Evolutionary conservation across 164 flowering plant species (phyloP), one percentile per base, ranked within the genome.

Genomic region (Vitis riparia): DNA sequence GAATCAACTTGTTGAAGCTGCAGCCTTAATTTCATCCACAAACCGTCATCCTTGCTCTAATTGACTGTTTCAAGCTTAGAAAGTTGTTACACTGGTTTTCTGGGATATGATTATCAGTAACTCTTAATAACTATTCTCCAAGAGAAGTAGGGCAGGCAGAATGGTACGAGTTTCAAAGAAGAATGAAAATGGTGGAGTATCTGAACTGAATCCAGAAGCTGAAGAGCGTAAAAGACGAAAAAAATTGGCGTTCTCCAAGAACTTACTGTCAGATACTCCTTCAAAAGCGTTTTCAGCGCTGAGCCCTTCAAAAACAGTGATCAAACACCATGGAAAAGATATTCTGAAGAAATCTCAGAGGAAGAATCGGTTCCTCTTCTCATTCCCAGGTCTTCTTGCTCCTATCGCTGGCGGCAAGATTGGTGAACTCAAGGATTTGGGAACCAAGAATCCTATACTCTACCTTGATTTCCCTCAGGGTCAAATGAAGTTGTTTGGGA

Each of bases 381-480:
- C 97, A 8, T 89, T 95, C 67, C 94, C 96, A 0, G 99, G 94
- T 16, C 88, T 91, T 10, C 68, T 95, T 0, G 97, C 91, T 57
- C 96, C 98, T 0, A 19, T 87, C 47, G 49, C 79, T 12, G 96
- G 96, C 13, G 99, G 98, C 0, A 93, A 88, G 82, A 87, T 95
- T 44, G 98, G 99, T 16, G 98, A 93, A 66, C 85, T 93, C 75
- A 87, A 84, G 74, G 88, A 91, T 73, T 76, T 95, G 69, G 89
- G 85, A 11, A 81, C 98, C 62, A 90, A 89, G 72, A 95, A 93
- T 75, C 99, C 99, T 37, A 68, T 85, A 53, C 85, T 95, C 32
- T 93, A 92, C 78, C 86, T 95, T 59, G 87, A 93, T 73, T 95
- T 95, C 68, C 98, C 97, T 44, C 94, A 88, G 99, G 99, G 98